Evolutionary conservation across 2,329 filamentous ascomycete species (phyloP), one percentile per base, ranked within the genome.

Genomic region (Diaporthe sp.): DNA sequence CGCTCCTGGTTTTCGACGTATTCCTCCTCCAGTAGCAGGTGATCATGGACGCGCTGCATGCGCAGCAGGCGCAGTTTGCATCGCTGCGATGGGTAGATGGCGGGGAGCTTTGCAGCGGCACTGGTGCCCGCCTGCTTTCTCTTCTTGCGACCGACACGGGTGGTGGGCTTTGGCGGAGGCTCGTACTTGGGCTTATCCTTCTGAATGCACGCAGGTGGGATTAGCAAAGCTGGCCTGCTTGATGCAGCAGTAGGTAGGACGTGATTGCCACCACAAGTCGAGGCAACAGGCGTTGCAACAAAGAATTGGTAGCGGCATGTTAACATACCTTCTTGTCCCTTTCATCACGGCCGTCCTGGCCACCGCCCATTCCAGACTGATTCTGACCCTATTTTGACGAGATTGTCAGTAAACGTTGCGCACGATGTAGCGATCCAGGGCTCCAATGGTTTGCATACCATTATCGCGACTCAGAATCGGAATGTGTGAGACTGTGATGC

Each of bases 121-220:
- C 96, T 98, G 77, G 95, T 95, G 71, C 97, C 97, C 75, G 94
- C 95, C 67, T 92, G 91, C 92, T 95, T 98, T 90, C 96, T 96
- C 94, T 99, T 99, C 93, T 97, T 98, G 82, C 96, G 95, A 76
- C 97, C 97, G 83, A 99, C 93, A 84, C 97, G 95, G 78, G 97
- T 98, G 77, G 97, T 99, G 77, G 97, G 97, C 82, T 96, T 93
- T 85, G 97, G 97, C 79, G 97, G 97, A 78, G 97, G 97, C 86
- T 99, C 97, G 89, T 99, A 99, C 94, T 98, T 98, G 83, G 97
- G 97, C 93, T 99, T 99, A 77, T 99, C 96, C 91, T 99, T 98
- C 96, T 98, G 81, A 10, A 40, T 80, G 76, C 50, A 35, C 60
- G 75, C 3, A 71, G 50, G n/a, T 22, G 40, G 57, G 47, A 71